Percentiles rank a stretch among this genome's conserved stretches.
Evolutionary conservation across 1,284 basidiomycete species (phyloP).

Genomic region (Trametes versicolor): DNA sequence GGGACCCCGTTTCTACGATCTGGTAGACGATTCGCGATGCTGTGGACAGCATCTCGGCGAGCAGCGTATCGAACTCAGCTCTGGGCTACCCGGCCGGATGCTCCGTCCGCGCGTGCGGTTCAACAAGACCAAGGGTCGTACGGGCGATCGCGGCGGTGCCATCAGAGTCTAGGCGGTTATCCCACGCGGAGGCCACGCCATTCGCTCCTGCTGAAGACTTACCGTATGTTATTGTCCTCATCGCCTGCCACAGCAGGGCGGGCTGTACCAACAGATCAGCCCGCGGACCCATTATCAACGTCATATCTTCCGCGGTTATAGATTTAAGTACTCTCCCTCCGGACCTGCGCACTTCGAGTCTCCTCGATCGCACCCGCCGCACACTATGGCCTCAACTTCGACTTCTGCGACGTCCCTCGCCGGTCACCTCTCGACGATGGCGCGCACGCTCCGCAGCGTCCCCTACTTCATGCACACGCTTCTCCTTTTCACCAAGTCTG

Average conservation of each 20-base stretch:
- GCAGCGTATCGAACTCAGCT: too few species aligned
- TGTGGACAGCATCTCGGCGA: too few species aligned
- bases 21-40: too few species aligned
- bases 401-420: background rate
- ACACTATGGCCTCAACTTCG: background rate
- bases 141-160: too few species aligned
- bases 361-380: background rate
- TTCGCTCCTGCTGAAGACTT: background rate
- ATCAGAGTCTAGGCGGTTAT: background rate
- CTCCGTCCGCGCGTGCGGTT: too few species aligned
- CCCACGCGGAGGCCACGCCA: slow-evolving; percentile 1
- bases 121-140: too few species aligned
- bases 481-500: too few species aligned
- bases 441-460: background rate
- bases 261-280: slow-evolving; percentile 1
- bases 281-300: background rate
- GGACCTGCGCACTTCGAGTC: background rate
- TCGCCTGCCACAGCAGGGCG: background rate
- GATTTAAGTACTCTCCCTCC: background rate
- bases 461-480: background rate
- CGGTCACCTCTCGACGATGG: slow-evolving; percentile 26
- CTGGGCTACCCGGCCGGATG: too few species aligned
- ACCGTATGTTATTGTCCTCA: background rate
- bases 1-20: too few species aligned
- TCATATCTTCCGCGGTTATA: background rate